Conservation (phyloP, 805 yeast species). For the Candida parachauliodes region DNA sequence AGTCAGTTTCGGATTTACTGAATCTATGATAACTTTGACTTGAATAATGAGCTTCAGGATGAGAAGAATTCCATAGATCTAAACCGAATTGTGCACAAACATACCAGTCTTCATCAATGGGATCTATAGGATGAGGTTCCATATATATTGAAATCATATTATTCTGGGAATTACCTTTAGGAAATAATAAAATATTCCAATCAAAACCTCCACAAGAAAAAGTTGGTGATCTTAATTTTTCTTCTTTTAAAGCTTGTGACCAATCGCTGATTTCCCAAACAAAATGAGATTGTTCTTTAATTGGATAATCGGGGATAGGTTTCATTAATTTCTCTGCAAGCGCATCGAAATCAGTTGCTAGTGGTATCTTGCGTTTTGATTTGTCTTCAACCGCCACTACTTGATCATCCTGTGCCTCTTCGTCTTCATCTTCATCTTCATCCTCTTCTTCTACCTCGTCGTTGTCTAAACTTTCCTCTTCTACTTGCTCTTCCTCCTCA, state of each 20-base stretch:
- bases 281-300: slow-evolving; percentile 26
- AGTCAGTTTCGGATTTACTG: slow-evolving; percentile 72
- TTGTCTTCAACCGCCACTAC: slow-evolving; percentile 6
- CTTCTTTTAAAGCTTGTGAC: slow-evolving; percentile 34
- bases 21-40: slow-evolving; percentile 78
- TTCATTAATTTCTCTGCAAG: slow-evolving; percentile 32
- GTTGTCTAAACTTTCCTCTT: slow-evolving; percentile 14
- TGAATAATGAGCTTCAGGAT: slow-evolving; percentile 55
- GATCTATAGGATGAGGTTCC: slow-evolving; percentile 59
- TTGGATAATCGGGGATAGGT: slow-evolving; percentile 38
- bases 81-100: slow-evolving; percentile 91
- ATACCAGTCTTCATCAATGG: slow-evolving; percentile 66
- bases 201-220: slow-evolving; percentile 59
- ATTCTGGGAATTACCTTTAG: slow-evolving; percentile 63
- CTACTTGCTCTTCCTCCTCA: slow-evolving; percentile 15
- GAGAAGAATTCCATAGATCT: slow-evolving; percentile 76
- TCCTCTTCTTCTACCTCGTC: slow-evolving; percentile 15
- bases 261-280: slow-evolving; percentile 55
- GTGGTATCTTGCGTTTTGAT: neutral
- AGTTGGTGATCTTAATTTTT: slow-evolving; percentile 43
- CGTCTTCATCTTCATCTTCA: slow-evolving; percentile 6
- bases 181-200: slow-evolving; percentile 74
- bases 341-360: slow-evolving; percentile 29
- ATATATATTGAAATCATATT: slow-evolving; percentile 65
- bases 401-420: slow-evolving; percentile 5